Evolutionary conservation across 2,329 filamentous ascomycete species (phyloP).

Genomic region (Fusarium continuum): DNA sequence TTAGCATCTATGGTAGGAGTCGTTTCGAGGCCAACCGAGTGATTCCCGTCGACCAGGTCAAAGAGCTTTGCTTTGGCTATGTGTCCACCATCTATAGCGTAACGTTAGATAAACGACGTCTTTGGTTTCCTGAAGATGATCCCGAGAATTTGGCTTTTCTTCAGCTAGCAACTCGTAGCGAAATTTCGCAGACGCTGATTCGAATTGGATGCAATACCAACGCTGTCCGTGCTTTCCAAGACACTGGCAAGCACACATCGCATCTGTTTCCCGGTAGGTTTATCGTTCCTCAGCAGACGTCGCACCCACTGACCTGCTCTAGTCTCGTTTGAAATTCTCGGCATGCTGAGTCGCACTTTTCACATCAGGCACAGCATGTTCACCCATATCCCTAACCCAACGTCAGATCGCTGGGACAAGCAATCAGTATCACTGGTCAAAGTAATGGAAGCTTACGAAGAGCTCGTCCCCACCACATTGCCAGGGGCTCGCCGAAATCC

Average conservation of each 20-base stretch:
- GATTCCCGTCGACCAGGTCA: constrained; percentile 62
- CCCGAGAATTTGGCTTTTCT: constrained; percentile 55
- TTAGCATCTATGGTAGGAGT: constrained; percentile 60
- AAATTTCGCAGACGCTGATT: constrained; percentile 62
- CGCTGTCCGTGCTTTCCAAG: constrained; percentile 56
- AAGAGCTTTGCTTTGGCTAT: constrained; percentile 64
- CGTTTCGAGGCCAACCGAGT: constrained; percentile 60
- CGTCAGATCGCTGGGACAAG: constrained; percentile 62
- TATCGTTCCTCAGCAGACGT: neutral
- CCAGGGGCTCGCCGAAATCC: constrained; percentile 28
- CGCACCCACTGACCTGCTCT: constrained; percentile 11
- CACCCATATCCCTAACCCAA: constrained; percentile 66
- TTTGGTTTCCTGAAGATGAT: constrained; percentile 53
- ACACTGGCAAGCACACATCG: constrained; percentile 51
- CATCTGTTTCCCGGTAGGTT: constrained; percentile 62
- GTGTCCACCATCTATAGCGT: constrained; percentile 63
- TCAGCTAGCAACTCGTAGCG: constrained; percentile 58
- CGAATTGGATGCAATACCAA: constrained; percentile 64
- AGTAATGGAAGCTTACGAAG: constrained; percentile 53
- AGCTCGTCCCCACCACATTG: constrained; percentile 41
- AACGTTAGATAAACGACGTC: constrained; percentile 51
- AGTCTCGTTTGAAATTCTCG: constrained; percentile 67
- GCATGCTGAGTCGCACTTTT: constrained; percentile 63
- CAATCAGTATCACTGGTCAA: constrained; percentile 56
- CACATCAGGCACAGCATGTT: constrained; percentile 61